phyloP scores from a whole-genome alignment of 106 monocot genomes.

The Triglochin maritima region DNA sequence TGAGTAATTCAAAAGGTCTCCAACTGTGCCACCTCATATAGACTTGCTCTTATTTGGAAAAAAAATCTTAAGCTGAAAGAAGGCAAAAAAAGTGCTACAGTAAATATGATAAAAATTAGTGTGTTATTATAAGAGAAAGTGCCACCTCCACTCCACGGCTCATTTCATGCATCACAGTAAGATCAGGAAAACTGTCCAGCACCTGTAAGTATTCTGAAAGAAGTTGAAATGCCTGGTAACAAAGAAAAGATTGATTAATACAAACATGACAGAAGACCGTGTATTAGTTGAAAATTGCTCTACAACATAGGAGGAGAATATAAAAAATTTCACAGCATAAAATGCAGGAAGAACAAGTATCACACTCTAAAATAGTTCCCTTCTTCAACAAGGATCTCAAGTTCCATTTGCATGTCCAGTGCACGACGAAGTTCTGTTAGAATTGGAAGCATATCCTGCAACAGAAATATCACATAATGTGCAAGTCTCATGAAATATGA shows the following conservation, averaged over 20 bases:
- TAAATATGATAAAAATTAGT: neutral
- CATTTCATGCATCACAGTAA: constrained; percentile 81
- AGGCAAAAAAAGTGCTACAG: neutral
- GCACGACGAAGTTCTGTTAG: constrained; percentile 85
- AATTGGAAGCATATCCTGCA: constrained; percentile 88
- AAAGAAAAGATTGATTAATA: neutral
- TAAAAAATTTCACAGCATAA: neutral
- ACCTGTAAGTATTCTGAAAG: constrained; percentile 90
- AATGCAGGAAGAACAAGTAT: constrained; percentile 1
- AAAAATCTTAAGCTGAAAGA: neutral
- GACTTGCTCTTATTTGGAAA: too few species aligned
- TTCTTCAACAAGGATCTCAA: constrained; percentile 68
- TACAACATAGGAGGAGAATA: neutral
- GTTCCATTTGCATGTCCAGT: constrained; percentile 72
- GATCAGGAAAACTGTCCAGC: constrained; percentile 76
- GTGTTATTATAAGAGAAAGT: neutral
- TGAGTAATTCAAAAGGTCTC: too few species aligned
- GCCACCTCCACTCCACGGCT: constrained; percentile 70
- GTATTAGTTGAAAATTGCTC: constrained; percentile 1
- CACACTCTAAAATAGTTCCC: constrained; percentile 72
- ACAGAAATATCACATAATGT: neutral
- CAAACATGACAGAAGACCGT: constrained; percentile 1
- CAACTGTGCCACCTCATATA: too few species aligned
- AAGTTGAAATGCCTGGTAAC: constrained; percentile 82
- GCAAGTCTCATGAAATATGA: too few species aligned